Conservation (phyloP, 768 basidiomycete genomes). For the Suillus ampliporus region DNA sequence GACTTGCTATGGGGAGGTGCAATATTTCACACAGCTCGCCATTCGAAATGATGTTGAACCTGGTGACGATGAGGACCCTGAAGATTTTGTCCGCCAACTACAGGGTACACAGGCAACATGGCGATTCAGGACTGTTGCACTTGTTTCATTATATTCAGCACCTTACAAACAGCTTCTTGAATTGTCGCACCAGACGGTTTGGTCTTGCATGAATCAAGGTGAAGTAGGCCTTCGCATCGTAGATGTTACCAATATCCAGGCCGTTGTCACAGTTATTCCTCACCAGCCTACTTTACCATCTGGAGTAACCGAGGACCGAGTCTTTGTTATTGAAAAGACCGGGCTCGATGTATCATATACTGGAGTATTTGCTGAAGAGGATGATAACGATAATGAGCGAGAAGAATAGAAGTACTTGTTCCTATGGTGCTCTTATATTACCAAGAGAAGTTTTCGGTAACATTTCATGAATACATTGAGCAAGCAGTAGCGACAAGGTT, state of each 20-base stretch:
- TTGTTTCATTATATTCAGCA: constrained; percentile 27
- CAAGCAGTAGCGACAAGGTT: no score
- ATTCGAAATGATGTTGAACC: background rate
- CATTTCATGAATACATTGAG: no score
- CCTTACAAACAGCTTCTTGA: constrained; percentile 23
- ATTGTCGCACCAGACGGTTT: constrained; percentile 24
- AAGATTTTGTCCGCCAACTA: background rate
- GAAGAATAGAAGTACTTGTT: background rate
- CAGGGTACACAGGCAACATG: no score
- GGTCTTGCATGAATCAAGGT: constrained; percentile 24
- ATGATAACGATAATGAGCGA: constrained; percentile 4
- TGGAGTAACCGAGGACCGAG: no score
- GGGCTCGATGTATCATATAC: constrained; percentile 12
- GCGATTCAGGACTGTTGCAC: constrained; percentile 17
- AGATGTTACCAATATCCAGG: constrained; percentile 20
- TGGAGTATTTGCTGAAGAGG: background rate
- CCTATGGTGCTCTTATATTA: no score
- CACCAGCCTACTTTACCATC: no score
- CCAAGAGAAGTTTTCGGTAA: no score
- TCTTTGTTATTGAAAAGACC: constrained; percentile 16
- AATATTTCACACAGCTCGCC: constrained; percentile 17
- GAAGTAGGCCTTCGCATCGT: constrained; percentile 22
- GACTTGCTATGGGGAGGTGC: constrained; percentile 19
- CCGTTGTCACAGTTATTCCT: constrained; percentile 32
- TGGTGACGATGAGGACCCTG: background rate